Percentiles rank a stretch among this genome's conserved stretches.
Evolutionary conservation across 2,329 filamentous ascomycete genomes (phyloP).

Genomic region (Rutstroemia sp.): DNA sequence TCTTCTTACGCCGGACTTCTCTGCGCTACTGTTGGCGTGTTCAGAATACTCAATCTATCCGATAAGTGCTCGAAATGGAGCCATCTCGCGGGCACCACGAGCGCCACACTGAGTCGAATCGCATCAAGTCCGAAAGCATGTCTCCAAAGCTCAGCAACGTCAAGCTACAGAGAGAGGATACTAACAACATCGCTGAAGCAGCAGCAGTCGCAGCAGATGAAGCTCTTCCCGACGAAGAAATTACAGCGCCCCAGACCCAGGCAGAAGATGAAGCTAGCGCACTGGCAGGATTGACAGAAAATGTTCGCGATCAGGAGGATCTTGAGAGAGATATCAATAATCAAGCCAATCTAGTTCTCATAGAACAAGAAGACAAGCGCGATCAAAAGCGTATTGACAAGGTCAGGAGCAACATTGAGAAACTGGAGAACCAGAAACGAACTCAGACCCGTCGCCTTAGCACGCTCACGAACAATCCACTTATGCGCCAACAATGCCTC

Average conservation of each 20-base stretch:
- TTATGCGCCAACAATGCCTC: conserved; percentile 37
- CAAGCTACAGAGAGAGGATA: conserved; percentile 15
- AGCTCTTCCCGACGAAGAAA: conserved; percentile 9
- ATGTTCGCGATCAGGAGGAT: conserved; percentile 80
- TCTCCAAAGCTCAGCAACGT: conserved; percentile 3
- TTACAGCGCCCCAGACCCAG: conserved; percentile 1
- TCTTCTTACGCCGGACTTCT: not conserved
- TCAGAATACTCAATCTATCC: not conserved
- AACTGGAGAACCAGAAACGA: conserved; percentile 58
- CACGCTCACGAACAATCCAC: conserved; percentile 43
- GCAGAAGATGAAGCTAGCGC: conserved; percentile 26
- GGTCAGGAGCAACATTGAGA: conserved; percentile 45
- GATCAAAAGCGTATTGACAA: conserved; percentile 57
- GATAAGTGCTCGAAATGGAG: conserved; percentile 1
- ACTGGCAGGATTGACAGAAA: conserved; percentile 55
- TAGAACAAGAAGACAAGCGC: conserved; percentile 55
- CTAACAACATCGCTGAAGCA: conserved; percentile 21
- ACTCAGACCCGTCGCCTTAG: conserved; percentile 49
- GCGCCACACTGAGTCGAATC: not conserved
- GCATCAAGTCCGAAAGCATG: conserved; percentile 3
- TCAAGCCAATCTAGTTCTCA: conserved; percentile 52
- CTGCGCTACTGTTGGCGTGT: not conserved
- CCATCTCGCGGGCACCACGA: not conserved
- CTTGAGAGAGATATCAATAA: conserved; percentile 76
- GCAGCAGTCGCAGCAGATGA: conserved; percentile 18